phyloP scores from a whole-genome alignment of 148 eudicot genomes.

The Diospyros kaki region DNA sequence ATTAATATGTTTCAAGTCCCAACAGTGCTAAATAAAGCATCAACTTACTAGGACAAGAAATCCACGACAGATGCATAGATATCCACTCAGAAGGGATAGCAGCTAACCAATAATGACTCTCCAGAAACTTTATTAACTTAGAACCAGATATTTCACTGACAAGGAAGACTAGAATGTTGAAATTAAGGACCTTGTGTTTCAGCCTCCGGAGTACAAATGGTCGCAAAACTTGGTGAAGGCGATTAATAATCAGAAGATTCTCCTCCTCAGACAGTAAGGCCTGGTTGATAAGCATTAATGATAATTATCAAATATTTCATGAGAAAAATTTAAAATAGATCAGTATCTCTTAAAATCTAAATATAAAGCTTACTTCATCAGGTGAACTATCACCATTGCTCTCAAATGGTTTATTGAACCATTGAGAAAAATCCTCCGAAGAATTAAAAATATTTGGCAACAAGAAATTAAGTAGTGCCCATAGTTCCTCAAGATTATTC shows the following conservation, averaged over 20 bases:
- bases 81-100: background rate
- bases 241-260: slow-evolving; percentile 92
- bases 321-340: slow-evolving; percentile 3
- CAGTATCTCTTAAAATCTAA: background rate
- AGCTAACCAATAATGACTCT: background rate
- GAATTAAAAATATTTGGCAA: slow-evolving; percentile 95
- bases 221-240: slow-evolving; percentile 99
- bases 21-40: background rate
- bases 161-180: background rate
- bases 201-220: slow-evolving; percentile 97
- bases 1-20: background rate
- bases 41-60: background rate
- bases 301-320: background rate
- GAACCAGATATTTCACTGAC: too few relatives aligned
- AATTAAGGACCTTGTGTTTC: slow-evolving; percentile 76
- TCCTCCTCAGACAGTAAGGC: slow-evolving; percentile 95
- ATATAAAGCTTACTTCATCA: slow-evolving; percentile 58
- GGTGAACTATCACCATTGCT: slow-evolving; percentile 79
- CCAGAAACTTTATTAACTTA: background rate
- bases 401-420: slow-evolving; percentile 99
- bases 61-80: background rate
- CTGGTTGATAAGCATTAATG: slow-evolving; percentile 31
- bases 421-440: slow-evolving; percentile 95
- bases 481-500: slow-evolving; percentile 98
- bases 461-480: slow-evolving; percentile 97